phyloP scores from a whole-genome alignment of 2,329 filamentous ascomycete species.

The Colletotrichum spaethianum region DNA sequence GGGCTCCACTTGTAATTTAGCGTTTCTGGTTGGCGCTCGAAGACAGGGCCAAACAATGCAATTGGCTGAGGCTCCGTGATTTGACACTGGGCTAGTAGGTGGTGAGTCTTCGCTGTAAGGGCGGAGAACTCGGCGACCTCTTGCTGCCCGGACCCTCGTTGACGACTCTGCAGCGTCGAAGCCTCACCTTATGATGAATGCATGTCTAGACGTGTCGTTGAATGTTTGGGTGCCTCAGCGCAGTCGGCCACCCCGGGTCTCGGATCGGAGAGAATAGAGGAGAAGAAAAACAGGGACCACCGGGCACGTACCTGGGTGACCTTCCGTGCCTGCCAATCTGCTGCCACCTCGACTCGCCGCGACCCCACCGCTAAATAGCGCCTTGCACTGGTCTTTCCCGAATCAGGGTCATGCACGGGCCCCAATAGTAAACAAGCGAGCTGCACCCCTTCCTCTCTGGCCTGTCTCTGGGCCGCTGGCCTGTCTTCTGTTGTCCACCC shows the following conservation, averaged over 20 bases:
- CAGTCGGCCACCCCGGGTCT: constrained; percentile 13
- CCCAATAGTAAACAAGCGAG: constrained; percentile 52
- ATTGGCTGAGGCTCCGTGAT: background rate
- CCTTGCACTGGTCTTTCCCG: constrained; percentile 46
- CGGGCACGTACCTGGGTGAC: background rate
- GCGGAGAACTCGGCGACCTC: background rate
- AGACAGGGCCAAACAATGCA: constrained; percentile 8
- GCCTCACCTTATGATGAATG: background rate
- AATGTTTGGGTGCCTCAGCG: constrained; percentile 4
- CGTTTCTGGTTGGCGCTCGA: constrained; percentile 20
- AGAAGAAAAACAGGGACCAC: constrained; percentile 11
- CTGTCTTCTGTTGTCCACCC: constrained; percentile 44
- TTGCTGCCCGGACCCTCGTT: background rate
- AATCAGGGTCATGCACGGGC: constrained; percentile 48
- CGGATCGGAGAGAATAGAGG: constrained; percentile 21
- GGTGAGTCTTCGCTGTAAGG: background rate
- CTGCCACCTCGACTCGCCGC: constrained; percentile 17
- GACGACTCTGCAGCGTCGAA: background rate
- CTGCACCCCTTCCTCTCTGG: constrained; percentile 44
- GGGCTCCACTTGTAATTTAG: constrained; percentile 32
- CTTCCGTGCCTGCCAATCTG: constrained; percentile 10
- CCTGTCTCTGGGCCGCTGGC: constrained; percentile 39
- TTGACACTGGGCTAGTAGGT: background rate
- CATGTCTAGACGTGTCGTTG: background rate
- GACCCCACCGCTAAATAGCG: constrained; percentile 33